phyloP scores from a whole-genome alignment of 805 yeast species.

The Brettanomyces anomalus region DNA sequence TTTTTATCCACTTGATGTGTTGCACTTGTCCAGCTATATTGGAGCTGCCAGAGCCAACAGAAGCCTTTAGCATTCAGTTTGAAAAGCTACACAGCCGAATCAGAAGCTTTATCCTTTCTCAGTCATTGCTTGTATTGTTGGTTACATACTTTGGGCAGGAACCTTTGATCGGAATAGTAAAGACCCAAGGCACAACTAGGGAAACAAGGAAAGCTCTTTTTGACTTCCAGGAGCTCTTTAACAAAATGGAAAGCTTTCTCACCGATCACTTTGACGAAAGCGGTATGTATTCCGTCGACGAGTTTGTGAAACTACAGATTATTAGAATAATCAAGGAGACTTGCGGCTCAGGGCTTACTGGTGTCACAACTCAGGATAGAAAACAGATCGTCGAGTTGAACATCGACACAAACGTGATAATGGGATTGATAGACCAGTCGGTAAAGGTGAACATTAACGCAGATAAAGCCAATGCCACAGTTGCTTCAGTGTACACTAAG shows the following conservation, averaged over 20 bases:
- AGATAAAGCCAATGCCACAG: conserved; percentile 7
- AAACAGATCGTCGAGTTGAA: conserved; percentile 10
- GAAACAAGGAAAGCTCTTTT: neutral
- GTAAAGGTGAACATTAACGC: conserved; percentile 13
- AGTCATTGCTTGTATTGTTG: neutral
- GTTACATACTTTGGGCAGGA: neutral
- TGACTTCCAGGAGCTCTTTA: neutral
- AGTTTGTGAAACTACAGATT: neutral
- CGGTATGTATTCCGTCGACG: neutral
- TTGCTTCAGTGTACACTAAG: conserved; percentile 12
- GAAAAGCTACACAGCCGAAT: neutral
- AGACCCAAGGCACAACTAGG: too few species aligned
- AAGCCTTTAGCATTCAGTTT: neutral
- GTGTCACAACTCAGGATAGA: neutral
- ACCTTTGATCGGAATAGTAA: neutral
- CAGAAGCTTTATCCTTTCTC: neutral
- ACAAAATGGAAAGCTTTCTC: neutral
- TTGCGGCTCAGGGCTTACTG: neutral
- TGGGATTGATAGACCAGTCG: conserved; percentile 12
- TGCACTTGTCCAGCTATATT: neutral
- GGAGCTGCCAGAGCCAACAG: neutral
- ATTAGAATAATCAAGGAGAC: neutral
- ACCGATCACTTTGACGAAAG: neutral
- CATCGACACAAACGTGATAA: conserved; percentile 9
- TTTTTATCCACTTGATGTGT: conserved; percentile 12